phyloP scores from a whole-genome alignment of 495 filamentous ascomycete genomes.

The Bombardia bombarda region DNA sequence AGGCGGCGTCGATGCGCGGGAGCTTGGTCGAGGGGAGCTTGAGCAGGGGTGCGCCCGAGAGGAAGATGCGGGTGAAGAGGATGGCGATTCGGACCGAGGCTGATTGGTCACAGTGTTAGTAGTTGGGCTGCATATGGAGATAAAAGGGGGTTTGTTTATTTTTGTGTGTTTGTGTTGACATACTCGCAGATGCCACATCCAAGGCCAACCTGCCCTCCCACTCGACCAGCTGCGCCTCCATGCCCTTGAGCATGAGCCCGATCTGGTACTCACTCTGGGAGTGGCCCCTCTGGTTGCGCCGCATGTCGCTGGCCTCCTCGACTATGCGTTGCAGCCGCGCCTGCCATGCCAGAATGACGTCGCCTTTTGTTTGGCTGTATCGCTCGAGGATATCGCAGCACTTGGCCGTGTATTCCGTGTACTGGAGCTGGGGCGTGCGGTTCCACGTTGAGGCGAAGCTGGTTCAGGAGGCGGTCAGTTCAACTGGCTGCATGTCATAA shows the following conservation, averaged over 20 bases:
- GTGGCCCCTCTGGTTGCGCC: slow-evolving; percentile 11
- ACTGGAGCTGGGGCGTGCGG: slow-evolving; percentile 16
- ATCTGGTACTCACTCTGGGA: slow-evolving; percentile 29
- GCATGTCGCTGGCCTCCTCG: slow-evolving; percentile 28
- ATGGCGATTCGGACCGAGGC: slow-evolving; percentile 25
- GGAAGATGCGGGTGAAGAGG: slow-evolving; percentile 26
- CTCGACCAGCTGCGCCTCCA: slow-evolving; percentile 32
- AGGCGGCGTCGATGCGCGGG: background rate
- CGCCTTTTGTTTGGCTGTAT: slow-evolving; percentile 20
- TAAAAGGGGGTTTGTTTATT: background rate
- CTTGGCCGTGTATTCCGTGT: slow-evolving; percentile 22
- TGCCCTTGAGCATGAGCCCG: slow-evolving; percentile 30
- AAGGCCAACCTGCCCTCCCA: slow-evolving; percentile 28
- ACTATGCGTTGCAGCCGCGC: slow-evolving; percentile 31
- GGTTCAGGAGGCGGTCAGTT: too few species aligned
- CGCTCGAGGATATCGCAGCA: slow-evolving; percentile 28
- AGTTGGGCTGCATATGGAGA: background rate
- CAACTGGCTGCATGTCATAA: too few species aligned
- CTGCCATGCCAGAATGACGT: slow-evolving; percentile 33
- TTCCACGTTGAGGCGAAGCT: slow-evolving; percentile 30
- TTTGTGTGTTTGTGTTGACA: too few species aligned
- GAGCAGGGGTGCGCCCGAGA: slow-evolving; percentile 30
- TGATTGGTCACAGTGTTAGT: slow-evolving; percentile 2
- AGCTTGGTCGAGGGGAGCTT: slow-evolving; percentile 10
- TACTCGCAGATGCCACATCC: slow-evolving; percentile 14